Conservation (phyloP, 345 rosid genomes). For the Murraya paniculata region DNA sequence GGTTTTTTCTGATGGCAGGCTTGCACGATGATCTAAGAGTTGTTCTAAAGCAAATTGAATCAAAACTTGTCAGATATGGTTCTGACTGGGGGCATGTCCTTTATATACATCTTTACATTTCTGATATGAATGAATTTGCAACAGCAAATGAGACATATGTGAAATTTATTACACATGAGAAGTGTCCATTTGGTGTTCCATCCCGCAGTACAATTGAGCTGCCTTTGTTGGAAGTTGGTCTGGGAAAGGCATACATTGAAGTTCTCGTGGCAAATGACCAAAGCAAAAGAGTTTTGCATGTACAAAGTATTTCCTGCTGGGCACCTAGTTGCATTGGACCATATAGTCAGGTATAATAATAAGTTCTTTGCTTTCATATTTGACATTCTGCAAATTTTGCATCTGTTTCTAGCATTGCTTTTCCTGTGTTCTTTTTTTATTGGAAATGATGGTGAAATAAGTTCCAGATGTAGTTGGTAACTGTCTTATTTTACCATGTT, state of each 20-base stretch:
- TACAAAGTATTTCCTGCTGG: constrained; percentile 95
- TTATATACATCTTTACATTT: constrained; percentile 83
- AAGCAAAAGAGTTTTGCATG: constrained; percentile 89
- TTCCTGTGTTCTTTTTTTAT: neutral
- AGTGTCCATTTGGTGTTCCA: constrained; percentile 95
- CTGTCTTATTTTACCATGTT: neutral
- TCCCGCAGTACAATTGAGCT: constrained; percentile 94
- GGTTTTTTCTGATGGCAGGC: constrained; percentile 37
- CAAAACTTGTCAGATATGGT: constrained; percentile 51
- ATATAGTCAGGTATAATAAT: constrained; percentile 74
- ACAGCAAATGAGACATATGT: constrained; percentile 83
- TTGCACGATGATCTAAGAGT: constrained; percentile 65
- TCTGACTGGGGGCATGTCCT: constrained; percentile 77
- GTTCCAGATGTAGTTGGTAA: neutral
- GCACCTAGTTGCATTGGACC: constrained; percentile 99
- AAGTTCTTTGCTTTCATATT: neutral
- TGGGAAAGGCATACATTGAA: constrained; percentile 80
- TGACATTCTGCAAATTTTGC: neutral
- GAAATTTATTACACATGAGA: constrained; percentile 80
- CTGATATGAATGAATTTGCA: constrained; percentile 80
- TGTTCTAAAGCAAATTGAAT: constrained; percentile 59
- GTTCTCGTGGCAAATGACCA: constrained; percentile 67
- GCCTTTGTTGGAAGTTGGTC: constrained; percentile 66
- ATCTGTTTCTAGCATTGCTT: neutral
- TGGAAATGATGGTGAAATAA: constrained; percentile 1